Evolutionary conservation across 345 rosid genomes (phyloP), one percentile per base, ranked within the genome.

Genomic region (Pugionium dolabratum): DNA sequence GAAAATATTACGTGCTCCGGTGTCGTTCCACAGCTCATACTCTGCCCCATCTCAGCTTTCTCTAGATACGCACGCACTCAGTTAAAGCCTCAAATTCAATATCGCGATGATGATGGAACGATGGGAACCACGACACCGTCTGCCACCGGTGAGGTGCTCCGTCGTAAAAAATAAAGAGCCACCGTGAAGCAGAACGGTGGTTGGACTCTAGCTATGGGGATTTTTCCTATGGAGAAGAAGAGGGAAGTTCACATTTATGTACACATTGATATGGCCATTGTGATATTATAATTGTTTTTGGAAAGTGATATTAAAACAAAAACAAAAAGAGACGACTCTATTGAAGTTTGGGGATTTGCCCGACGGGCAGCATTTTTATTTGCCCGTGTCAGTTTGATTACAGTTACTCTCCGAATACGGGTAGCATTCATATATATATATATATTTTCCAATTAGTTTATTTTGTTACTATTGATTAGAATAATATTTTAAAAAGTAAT

Each of bases 31-130:
- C 97, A 95, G 75, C 99, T 91, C 77, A 89, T 71, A 40, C 93
- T 88, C 81, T 95, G 99, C 55, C 99, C 99, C 99, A 95, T 95
- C 64, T 7, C 18, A 18, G 18, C 18, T 18, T 18, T 39, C 42
- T 39, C 42, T 39, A 18, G 18, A 18, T 18, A 7, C 42, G 2
- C 42, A 39, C 42, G 42, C 7, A 39, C 42, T 34, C 18, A 18
- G 18, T 34, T 34, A 39, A 39, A 39, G 42, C 4, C 42, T 39
- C 42, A 3, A 37, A 37, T n/a, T n/a, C n/a, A 18, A 18, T 18
- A 18, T 18, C 18, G 18, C 18, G 18, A 18, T 18, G 46, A 11
- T 42, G 46, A 34, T 9, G 62, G 3, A 30, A 47, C 52, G 36
- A 41, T 6, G 29, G 34, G 64, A 44, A 75, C 11, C 69, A 75